Conservation (phyloP, 1,284 basidiomycete species). For the Singerocomus inundabilis region DNA sequence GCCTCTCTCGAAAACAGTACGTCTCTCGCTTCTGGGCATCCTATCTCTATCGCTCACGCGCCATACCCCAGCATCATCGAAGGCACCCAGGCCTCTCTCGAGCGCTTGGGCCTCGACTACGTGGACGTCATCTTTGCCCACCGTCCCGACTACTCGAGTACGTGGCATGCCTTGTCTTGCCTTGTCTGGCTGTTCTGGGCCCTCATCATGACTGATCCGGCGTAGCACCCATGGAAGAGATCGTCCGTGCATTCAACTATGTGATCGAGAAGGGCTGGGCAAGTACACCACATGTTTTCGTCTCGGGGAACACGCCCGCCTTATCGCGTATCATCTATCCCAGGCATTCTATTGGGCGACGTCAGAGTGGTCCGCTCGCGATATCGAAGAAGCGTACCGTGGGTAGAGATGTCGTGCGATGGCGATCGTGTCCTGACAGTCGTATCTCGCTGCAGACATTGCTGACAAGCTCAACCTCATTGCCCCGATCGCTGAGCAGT, state of each 20-base stretch:
- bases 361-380: constrained; percentile 57
- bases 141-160: constrained; percentile 48
- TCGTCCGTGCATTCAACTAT: constrained; percentile 47
- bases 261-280: constrained; percentile 45
- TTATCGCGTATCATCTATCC: neutral
- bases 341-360: constrained; percentile 53
- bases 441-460: constrained; percentile 35
- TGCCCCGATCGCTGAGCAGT: constrained; percentile 61
- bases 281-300: neutral
- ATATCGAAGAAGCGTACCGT: constrained; percentile 54
- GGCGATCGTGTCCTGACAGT: neutral
- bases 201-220: neutral
- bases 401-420: constrained; percentile 11
- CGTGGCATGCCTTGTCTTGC: no score
- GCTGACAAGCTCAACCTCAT: constrained; percentile 57
- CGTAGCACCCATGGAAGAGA: constrained; percentile 43
- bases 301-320: neutral
- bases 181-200: no score
- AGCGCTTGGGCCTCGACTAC: constrained; percentile 65
- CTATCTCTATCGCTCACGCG: neutral
- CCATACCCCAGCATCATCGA: constrained; percentile 52
- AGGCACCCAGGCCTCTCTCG: constrained; percentile 57
- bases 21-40: neutral
- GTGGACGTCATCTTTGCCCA: constrained; percentile 63
- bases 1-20: constrained; percentile 67